A percentile compares a stretch with the other conserved stretches of the same genome.
Evolutionary conservation across 2,329 filamentous ascomycete species (phyloP).

Genomic region (Corynespora cassiicola): DNA sequence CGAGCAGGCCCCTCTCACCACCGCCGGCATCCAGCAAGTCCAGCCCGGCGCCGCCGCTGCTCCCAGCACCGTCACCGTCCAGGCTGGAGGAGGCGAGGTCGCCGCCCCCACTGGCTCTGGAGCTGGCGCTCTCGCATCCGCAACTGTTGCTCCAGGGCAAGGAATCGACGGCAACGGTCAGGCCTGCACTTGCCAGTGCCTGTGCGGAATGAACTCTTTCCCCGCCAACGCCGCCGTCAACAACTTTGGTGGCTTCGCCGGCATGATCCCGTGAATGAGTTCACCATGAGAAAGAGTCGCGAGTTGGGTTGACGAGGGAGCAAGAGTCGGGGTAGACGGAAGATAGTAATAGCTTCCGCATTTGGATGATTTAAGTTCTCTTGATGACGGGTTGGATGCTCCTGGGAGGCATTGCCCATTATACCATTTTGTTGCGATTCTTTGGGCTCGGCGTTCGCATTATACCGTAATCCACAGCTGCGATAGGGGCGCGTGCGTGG

Average conservation of each 20-base stretch:
- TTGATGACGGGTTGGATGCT: slow-evolving; percentile 24
- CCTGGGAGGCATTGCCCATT: slow-evolving; percentile 25
- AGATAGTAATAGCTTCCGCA: slow-evolving; percentile 26
- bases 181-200: slow-evolving; percentile 44
- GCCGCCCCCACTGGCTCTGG: slow-evolving; percentile 22
- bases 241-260: slow-evolving; percentile 46
- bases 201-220: slow-evolving; percentile 46
- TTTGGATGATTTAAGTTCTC: slow-evolving; percentile 13
- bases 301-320: slow-evolving; percentile 5
- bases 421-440: slow-evolving; percentile 34
- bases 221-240: slow-evolving; percentile 38
- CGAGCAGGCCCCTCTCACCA: slow-evolving; percentile 34
- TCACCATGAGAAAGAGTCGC: slow-evolving; percentile 1
- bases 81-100: slow-evolving; percentile 27
- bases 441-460: slow-evolving; percentile 33
- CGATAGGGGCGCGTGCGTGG: slow-evolving; percentile 18
- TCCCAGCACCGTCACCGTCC: slow-evolving; percentile 40
- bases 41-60: slow-evolving; percentile 32
- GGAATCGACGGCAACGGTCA: slow-evolving; percentile 35
- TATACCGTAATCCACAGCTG: slow-evolving; percentile 44
- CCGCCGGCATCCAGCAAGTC: slow-evolving; percentile 33
- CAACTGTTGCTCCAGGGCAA: slow-evolving; percentile 38
- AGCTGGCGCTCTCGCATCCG: slow-evolving; percentile 18
- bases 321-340: slow-evolving; percentile 8
- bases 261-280: slow-evolving; percentile 32